Base-by-base conservation (phyloP, 2,329 filamentous ascomycete species). In the Botrytis pseudocinerea region DNA sequence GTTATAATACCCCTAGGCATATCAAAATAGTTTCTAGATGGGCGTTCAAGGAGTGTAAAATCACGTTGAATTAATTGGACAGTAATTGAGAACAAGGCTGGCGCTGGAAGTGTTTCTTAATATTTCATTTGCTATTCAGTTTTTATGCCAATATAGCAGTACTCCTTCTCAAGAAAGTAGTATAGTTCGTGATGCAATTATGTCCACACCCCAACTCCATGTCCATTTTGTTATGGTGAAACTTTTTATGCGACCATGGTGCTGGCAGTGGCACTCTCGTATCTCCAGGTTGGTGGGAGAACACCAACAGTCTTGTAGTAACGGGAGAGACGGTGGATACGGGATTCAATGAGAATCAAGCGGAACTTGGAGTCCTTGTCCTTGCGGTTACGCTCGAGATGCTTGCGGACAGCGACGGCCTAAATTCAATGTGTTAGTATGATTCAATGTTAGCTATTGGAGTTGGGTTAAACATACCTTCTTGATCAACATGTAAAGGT, bases 361-460 rank as follows among this genome's bases (percentile, higher is more conserved):
- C 96, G 95, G 93, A 99, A 99, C 91, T 99, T 99, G 90, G 92
- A 93, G 90, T 99, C 96, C 90, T 94, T 97, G 91, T 99, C 96
- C 92, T 99, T 99, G 88, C 96, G 95, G 92, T 99, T 99, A 87
- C 94, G 94, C 91, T 98, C 94, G 81, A 99, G 94, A 88, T 99
- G 97, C 93, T 99, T 99, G 89, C 96, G 95, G 88, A 99, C 96
- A 84, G 95, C 92, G 82, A 98, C 95, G 82, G 95, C 95, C 94
- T 81, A 64, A 14, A 40, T 54, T 35, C 32, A 32, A n/a, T 64
- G 73, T 54, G 68, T 78, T 78, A 80, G 76, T 59, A 75, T 73
- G 44, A 38, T n/a, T 60, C 20, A 42, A 69, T 38, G 20, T 61
- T 51, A 57, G n/a, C 48, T 8, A 14, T 18, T 25, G 28, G 16